Evolutionary conservation across 1,139 yeast species (phyloP).

Genomic region (Casaregolazyma suthepensis): DNA sequence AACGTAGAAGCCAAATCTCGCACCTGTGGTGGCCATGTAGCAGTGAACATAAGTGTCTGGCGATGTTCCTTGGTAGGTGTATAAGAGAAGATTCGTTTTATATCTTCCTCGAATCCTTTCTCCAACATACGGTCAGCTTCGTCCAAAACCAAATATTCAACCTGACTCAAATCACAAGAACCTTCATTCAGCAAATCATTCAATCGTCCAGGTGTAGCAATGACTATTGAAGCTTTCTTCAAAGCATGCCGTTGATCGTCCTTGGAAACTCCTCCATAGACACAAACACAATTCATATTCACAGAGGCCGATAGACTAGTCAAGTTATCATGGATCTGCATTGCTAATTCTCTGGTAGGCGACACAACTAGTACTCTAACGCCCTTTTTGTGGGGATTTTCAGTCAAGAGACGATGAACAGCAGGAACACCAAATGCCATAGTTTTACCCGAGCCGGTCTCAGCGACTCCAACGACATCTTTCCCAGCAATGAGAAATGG

Average conservation of each 20-base stretch:
- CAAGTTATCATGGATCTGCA: constrained; percentile 86
- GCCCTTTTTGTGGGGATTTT: constrained; percentile 33
- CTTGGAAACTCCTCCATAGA: constrained; percentile 97
- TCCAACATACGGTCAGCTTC: constrained; percentile 99
- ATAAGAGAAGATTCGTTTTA: constrained; percentile 65
- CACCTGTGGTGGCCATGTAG: constrained; percentile 89
- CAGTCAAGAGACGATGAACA: constrained; percentile 51
- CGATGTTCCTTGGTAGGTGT: constrained; percentile 43
- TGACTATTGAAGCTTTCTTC: constrained; percentile 57
- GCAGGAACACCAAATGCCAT: constrained; percentile 98
- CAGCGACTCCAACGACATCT: constrained; percentile 96
- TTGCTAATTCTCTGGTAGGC: constrained; percentile 95
- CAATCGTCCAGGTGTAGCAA: constrained; percentile 97
- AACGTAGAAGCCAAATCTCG: constrained; percentile 86
- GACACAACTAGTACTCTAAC: constrained; percentile 79
- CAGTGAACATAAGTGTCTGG: constrained; percentile 86
- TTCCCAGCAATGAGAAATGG: constrained; percentile 75
- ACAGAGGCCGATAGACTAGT: constrained; percentile 57
- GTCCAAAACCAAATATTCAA: constrained; percentile 80
- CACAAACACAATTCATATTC: constrained; percentile 67
- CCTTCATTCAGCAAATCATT: constrained; percentile 90
- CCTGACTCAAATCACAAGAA: constrained; percentile 58
- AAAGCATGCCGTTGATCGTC: constrained; percentile 77
- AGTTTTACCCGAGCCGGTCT: constrained; percentile 97
- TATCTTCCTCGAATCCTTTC: constrained; percentile 94